Evolutionary conservation across 2,329 filamentous ascomycete species (phyloP), one percentile per base, ranked within the genome.

Genomic region (Hortaea werneckii): DNA sequence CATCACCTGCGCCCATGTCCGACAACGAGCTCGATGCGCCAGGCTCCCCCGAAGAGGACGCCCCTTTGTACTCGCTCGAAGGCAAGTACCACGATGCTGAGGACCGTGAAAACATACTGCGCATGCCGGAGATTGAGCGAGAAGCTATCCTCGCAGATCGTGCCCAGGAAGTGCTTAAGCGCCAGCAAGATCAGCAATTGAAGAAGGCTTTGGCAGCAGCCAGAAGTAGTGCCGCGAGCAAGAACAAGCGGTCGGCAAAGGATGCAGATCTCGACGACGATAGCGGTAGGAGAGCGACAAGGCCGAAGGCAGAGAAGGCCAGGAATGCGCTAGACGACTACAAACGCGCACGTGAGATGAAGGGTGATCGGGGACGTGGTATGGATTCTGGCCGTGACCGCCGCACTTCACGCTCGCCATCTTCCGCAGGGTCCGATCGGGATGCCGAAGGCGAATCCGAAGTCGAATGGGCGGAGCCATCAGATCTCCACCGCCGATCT

Each of bases 131-230:
- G 69, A 82, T 96, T 43, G 82, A 94, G 61, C 84, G 90, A 51
- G 92, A 98, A 66, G 80, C 87, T 62, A 82, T 95, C 39, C 77
- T 98, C 5, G 90, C 88, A 13, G 86, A 94, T 55, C 87, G 92
- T 54, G 83, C 84, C 32, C 80, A 87, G 57, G 82, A 92, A 63
- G 82, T 89, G 47, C 85, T 92, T 59, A 81, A 82, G 43, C 82
- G 85, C 56, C 79, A 84, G 49, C 90, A 95, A 67, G 87, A 92
- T 59, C 76, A 82, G 41, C 80, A 89, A 51, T 77, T 95, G 42
- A 85, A 85, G 49, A 83, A 85, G 57, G 80, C 94, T 49, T 76
- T 94, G 64, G 58, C 57, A 26, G 45, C 39, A 12, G 49, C 51
- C 37, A 53, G 50, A 47, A 28, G 38, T 67, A 82, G 69, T 65